Evolutionary conservation across 108 stramenopile species (phyloP).

Genomic region (Phaeodactylum tricornutum): DNA sequence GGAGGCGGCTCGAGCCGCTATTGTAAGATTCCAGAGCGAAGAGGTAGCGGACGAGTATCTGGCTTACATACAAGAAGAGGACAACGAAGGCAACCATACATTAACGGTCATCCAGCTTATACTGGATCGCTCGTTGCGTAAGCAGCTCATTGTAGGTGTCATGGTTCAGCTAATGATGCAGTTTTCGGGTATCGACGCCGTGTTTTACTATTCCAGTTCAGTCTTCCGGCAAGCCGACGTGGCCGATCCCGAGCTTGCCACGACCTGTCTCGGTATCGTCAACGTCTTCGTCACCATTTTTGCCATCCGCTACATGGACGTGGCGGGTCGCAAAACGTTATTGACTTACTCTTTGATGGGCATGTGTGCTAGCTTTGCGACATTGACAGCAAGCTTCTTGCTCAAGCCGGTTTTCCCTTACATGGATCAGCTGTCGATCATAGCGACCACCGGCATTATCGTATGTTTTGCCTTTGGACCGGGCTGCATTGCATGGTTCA

Average conservation of each 20-base stretch:
- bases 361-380: constrained; percentile 7
- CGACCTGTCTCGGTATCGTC: constrained; percentile 17
- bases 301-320: constrained; percentile 26
- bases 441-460: constrained; percentile 14
- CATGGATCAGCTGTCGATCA: constrained; percentile 22
- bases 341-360: constrained; percentile 19
- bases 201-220: constrained; percentile 21
- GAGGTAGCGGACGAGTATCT: constrained; percentile 17
- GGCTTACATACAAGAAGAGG: constrained; percentile 15
- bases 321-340: constrained; percentile 16
- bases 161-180: constrained; percentile 27
- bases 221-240: constrained; percentile 24
- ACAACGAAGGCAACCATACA: neutral
- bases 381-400: constrained; percentile 17
- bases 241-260: constrained; percentile 21
- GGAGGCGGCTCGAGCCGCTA: constrained; percentile 10
- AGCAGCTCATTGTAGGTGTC: constrained; percentile 26
- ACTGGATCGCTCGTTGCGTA: constrained; percentile 9
- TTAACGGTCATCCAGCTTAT: constrained; percentile 11
- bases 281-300: constrained; percentile 22
- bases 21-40: constrained; percentile 7
- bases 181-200: constrained; percentile 21
- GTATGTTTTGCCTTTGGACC: constrained; percentile 31
- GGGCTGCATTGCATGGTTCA: constrained; percentile 29
- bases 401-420: constrained; percentile 8